These are phyloP conservation scores for Paxillus involutus DNA, from an alignment of 768 basidiomycete genomes.

Conservation along the genomic window DNA sequence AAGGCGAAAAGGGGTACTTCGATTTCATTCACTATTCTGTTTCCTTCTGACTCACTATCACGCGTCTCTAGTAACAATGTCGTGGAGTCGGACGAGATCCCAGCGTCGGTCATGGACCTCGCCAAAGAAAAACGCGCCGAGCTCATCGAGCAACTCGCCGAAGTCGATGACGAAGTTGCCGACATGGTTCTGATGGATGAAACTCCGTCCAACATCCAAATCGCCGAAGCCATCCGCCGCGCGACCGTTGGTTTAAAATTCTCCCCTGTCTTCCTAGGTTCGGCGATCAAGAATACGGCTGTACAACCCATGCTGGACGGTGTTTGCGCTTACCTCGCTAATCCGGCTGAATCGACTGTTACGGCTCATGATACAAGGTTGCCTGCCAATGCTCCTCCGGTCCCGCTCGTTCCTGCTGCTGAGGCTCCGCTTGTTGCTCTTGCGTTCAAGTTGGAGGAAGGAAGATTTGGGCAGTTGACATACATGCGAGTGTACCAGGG, in stretches of 20 bases:
- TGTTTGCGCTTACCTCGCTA: slow-evolving; percentile 92
- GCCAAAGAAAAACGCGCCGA: slow-evolving; percentile 85
- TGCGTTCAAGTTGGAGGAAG: slow-evolving; percentile 99
- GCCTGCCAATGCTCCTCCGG: slow-evolving; percentile 61
- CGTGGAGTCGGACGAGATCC: slow-evolving; percentile 85
- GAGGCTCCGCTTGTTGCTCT: slow-evolving; percentile 88
- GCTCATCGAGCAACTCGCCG: slow-evolving; percentile 92
- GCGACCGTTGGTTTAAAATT: slow-evolving; percentile 87
- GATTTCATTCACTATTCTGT: not conserved
- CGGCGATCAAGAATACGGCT: slow-evolving; percentile 95
- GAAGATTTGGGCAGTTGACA: slow-evolving; percentile 93
- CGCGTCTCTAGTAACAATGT: slow-evolving; percentile 59
- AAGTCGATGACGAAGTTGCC: slow-evolving; percentile 94
- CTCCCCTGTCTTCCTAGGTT: slow-evolving; percentile 95
- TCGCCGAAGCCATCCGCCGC: slow-evolving; percentile 84
- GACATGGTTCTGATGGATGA: slow-evolving; percentile 89
- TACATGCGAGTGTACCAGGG: slow-evolving; percentile 99
- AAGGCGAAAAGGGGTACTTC: slow-evolving; percentile 91
- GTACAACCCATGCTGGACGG: slow-evolving; percentile 95
- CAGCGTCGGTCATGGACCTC: slow-evolving; percentile 66
- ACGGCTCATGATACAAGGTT: slow-evolving; percentile 82
- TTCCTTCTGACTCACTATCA: slow-evolving; percentile 1
- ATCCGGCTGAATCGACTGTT: slow-evolving; percentile 75
- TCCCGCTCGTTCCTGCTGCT: slow-evolving; percentile 80
- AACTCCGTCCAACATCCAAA: slow-evolving; percentile 66